Evolutionary conservation across 2,329 filamentous ascomycete species (phyloP), one percentile per base, ranked within the genome.

Genomic region (Verticillium nonalfalfae): DNA sequence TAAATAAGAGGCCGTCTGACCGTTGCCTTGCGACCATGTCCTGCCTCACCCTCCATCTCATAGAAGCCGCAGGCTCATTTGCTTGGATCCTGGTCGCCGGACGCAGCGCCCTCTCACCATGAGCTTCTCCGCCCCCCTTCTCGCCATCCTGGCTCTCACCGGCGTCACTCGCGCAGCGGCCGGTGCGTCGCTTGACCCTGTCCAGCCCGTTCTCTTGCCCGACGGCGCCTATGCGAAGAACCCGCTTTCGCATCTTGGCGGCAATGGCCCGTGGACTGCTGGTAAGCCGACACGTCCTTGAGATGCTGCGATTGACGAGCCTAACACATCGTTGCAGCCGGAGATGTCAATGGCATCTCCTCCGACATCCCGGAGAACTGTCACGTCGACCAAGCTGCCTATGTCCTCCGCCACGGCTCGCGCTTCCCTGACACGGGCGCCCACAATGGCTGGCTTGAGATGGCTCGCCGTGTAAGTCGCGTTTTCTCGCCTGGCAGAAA

Each of bases 351-450:
- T 62, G 76, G 74, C 13, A 83, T 88, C 60, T 81, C 81, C 0
- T 73, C 79, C 35, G 76, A 81, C 4, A 75, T 84, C 1, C 86
- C 86, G 0, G 75, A 80, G 1, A 77, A 79, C 54, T 89, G 86
- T 69, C 74, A 73, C 10, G 80, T 89, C 4, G 84, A 89, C 62
- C 81, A 86, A 66, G 85, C 82, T 3, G 82, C 83, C 5, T 88
- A 86, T 63, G 74, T 85, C 38, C 78, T 79, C 1, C 81, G 85
- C 18, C 86, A 88, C 73, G 87, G 86, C 18, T 86, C 84, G 52
- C 78, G 86, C 52, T 90, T 83, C 67, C 86, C 85, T 0, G 86
- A 88, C 64, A 73, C 73, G 1, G 84, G 85, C 4, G 85, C 87
- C 5, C 87, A 88, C 63, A 73, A 75, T 5, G 77, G 78, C 56